Base-by-base conservation (phyloP, 164 flowering plant species). In the Santalum album region DNA sequence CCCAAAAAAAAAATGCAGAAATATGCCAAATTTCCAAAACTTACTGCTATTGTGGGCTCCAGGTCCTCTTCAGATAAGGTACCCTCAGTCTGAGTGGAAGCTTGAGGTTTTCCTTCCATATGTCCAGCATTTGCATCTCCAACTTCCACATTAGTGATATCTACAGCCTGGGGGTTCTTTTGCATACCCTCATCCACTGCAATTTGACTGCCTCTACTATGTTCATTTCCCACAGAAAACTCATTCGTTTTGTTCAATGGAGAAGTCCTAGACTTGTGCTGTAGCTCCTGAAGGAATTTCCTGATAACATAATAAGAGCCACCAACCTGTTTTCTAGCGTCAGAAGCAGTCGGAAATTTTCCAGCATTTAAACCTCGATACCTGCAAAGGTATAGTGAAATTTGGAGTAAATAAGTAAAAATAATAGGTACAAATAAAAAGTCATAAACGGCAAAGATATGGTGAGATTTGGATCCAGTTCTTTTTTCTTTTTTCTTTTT, bases 361-460 rank as follows among this genome's bases (percentile, higher is more conserved):
- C 91, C 96, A 3, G 59, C 65, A 64, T 84, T 78, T 14, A 39
- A 56, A 23, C 49, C 63, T 59, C 68, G 79, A 70, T 80, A 84
- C 66, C 89, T 82, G 78, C 67, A 62, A 59, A 49, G 40, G 14
- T 25, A n/a, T 39, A 27, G 23, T 7, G 26, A 25, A n/a, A n/a
- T n/a, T n/a, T n/a, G n/a, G n/a, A n/a, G n/a, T n/a, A n/a, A n/a
- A n/a, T n/a, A n/a, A n/a, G n/a, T n/a, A n/a, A n/a, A n/a, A n/a
- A n/a, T n/a, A 29, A 29, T 29, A 3, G 4, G 34, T 3, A 29
- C 6, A 29, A 29, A 4, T 29, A 29, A 9, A 29, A 3, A 9
- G 9, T 3, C 34, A 29, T 3, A 4, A 29, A 29, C 9, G 34
- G 9, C 9, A 4, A 29, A 29, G 34, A 29, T 29, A 29, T 3